Conservation (phyloP, 192 early-diverging fungal species). For the Podila minutissima region DNA sequence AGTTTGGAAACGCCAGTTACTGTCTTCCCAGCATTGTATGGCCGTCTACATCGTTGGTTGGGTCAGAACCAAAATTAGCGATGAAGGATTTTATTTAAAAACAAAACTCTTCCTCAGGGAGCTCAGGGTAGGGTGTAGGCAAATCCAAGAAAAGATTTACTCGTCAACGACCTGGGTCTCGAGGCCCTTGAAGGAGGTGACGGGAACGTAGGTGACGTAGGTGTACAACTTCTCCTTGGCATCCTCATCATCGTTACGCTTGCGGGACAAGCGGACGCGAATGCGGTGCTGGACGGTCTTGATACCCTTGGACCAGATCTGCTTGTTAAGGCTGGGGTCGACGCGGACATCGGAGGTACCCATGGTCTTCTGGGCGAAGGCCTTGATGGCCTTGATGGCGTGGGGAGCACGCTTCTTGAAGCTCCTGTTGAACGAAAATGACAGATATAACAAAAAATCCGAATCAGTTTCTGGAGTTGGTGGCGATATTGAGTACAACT, state of each 20-base stretch:
- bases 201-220: constrained; percentile 88
- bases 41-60: constrained; percentile 16
- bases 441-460: not conserved
- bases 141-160: constrained; percentile 24
- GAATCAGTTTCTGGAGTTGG: not conserved
- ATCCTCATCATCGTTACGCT: constrained; percentile 97
- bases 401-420: constrained; percentile 99
- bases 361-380: constrained; percentile 94
- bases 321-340: constrained; percentile 95
- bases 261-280: constrained; percentile 93
- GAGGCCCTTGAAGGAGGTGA: constrained; percentile 91
- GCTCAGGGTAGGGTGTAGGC: not conserved
- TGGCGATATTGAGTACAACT: not conserved
- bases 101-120: constrained; percentile 4
- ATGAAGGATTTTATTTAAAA: constrained; percentile 19
- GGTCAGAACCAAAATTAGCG: constrained; percentile 14
- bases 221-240: constrained; percentile 99
- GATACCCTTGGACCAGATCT: constrained; percentile 93
- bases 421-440: constrained; percentile 58
- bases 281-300: constrained; percentile 96
- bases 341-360: constrained; percentile 97
- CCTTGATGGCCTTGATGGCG: constrained; percentile 93
- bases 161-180: constrained; percentile 76
- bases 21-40: constrained; percentile 9
- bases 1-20: not conserved